Evolutionary conservation across 352 stramenopile genomes (phyloP).

Genomic region (Globisporangium echinulatum): DNA sequence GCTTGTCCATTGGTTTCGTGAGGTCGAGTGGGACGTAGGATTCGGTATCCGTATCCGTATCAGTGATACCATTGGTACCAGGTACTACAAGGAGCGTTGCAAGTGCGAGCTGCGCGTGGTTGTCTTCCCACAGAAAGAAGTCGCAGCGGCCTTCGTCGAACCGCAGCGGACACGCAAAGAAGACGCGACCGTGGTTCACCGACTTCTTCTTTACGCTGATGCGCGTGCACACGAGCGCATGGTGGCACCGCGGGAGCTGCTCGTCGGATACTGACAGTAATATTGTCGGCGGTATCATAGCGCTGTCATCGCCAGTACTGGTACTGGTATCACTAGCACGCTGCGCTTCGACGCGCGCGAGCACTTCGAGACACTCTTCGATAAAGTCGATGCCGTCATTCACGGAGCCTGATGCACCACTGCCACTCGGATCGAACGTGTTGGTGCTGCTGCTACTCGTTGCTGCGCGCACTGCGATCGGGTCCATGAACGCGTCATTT

Average conservation of each 20-base stretch:
- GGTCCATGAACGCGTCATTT: conserved; percentile 16
- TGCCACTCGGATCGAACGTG: conserved; percentile 10
- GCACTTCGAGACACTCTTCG: conserved; percentile 62
- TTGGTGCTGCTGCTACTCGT: conserved; percentile 19
- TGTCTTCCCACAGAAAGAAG: conserved; percentile 82
- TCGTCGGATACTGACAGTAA: conserved; percentile 2
- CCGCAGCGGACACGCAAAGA: conserved; percentile 65
- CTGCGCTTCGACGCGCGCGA: conserved; percentile 31
- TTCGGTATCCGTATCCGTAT: background rate
- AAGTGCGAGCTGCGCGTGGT: conserved; percentile 60
- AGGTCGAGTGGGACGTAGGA: conserved; percentile 55
- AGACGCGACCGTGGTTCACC: conserved; percentile 66
- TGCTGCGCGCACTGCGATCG: conserved; percentile 1
- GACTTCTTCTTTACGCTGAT: conserved; percentile 83
- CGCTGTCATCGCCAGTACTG: background rate
- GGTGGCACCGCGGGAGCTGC: conserved; percentile 44
- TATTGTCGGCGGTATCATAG: background rate
- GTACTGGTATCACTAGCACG: conserved; percentile 5
- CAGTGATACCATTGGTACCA: background rate
- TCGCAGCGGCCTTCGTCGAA: conserved; percentile 79
- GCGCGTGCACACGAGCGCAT: conserved; percentile 47
- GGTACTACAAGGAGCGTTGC: conserved; percentile 30
- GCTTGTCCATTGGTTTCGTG: conserved; percentile 29
- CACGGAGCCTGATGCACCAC: conserved; percentile 14
- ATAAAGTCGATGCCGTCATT: conserved; percentile 76